Percentiles rank a stretch among this genome's conserved stretches.
Conservation (phyloP, 1,284 basidiomycete genomes). For the Ustilago trichophora region DNA sequence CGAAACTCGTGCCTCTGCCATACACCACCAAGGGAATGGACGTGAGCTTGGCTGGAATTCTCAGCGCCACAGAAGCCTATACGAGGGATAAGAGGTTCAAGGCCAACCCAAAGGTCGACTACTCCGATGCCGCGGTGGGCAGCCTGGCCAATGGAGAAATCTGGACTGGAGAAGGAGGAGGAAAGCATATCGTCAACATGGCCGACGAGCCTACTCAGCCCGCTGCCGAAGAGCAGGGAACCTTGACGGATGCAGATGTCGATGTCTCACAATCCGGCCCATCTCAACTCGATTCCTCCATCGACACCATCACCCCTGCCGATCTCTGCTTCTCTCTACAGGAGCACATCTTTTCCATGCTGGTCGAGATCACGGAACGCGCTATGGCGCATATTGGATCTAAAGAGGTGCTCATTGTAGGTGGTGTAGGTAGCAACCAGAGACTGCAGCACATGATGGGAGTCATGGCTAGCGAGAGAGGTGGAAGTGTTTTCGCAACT, state of each 20-base stretch:
- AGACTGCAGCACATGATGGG: slow-evolving; percentile 98
- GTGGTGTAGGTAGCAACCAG: slow-evolving; percentile 89
- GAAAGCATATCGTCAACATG: slow-evolving; percentile 51
- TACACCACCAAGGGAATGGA: slow-evolving; percentile 99
- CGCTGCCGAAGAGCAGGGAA: neutral
- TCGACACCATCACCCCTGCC: slow-evolving; percentile 78
- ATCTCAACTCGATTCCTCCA: slow-evolving; percentile 22
- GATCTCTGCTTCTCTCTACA: slow-evolving; percentile 97
- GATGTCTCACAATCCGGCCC: slow-evolving; percentile 31
- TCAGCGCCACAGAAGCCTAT: slow-evolving; percentile 87
- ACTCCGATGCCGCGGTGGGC: slow-evolving; percentile 37
- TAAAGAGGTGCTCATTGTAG: slow-evolving; percentile 94
- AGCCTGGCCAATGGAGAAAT: slow-evolving; percentile 57
- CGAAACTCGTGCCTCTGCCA: slow-evolving; percentile 80
- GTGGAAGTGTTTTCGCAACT: slow-evolving; percentile 90
- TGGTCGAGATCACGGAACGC: slow-evolving; percentile 98
- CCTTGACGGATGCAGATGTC: slow-evolving; percentile 23
- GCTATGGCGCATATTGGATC: slow-evolving; percentile 99
- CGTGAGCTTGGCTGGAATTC: slow-evolving; percentile 89
- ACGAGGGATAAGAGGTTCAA: slow-evolving; percentile 68
- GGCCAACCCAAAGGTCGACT: slow-evolving; percentile 12
- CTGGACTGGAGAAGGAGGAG: slow-evolving; percentile 57
- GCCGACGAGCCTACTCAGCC: slow-evolving; percentile 1
- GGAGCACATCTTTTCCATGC: slow-evolving; percentile 97
- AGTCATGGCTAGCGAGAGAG: slow-evolving; percentile 90